Evolutionary conservation across 2,329 filamentous ascomycete species (phyloP), one percentile per base, ranked within the genome.

Genomic region (Fusarium musae): DNA sequence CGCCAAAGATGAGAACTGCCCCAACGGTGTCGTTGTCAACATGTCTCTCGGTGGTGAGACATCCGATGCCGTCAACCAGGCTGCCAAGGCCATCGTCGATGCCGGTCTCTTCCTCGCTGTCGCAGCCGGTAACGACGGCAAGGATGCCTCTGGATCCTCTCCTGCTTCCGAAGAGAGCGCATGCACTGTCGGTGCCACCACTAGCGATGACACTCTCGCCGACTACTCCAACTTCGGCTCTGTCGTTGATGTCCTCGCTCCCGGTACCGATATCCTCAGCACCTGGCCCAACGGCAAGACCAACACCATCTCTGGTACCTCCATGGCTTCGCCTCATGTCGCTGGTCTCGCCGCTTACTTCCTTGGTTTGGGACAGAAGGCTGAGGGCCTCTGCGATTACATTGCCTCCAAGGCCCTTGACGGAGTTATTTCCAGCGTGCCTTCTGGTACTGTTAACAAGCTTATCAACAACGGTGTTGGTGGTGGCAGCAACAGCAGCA

Each of bases 11-110:
- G 80, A 81, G 66, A 79, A 70, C 74, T 86, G 84, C 80, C 78
- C 81, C 70, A 83, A 80, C 49, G 85, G 85, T 32, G 80, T 84
- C 43, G 87, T 90, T 21, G 84, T 87, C 75, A 88, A 86, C 82
- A 88, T 90, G 87, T 88, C 86, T 21, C 85, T 90, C 8, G 88
- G 88, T 15, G 88, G 87, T 21, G 58, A 75, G 63, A 80, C 74
- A 66, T 87, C 86, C 6, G 64, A 80, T 5, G 78, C 87, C 16
- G 75, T 89, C 72, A 90, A 90, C 83, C 78, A 77, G 23, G 87
- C 87, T 13, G 87, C 88, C 13, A 82, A 82, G 34, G 80, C 80
- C 60, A 82, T 87, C 32, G 82, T 87, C 71, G 73, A 73, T 12
- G 80, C 82, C 0, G 87, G 87, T 19, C 80, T 89, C 67, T 87